These are phyloP conservation scores for Heterobasidion parviporum DNA, from an alignment of 1,284 basidiomycete genomes.

Conservation along the genomic window DNA sequence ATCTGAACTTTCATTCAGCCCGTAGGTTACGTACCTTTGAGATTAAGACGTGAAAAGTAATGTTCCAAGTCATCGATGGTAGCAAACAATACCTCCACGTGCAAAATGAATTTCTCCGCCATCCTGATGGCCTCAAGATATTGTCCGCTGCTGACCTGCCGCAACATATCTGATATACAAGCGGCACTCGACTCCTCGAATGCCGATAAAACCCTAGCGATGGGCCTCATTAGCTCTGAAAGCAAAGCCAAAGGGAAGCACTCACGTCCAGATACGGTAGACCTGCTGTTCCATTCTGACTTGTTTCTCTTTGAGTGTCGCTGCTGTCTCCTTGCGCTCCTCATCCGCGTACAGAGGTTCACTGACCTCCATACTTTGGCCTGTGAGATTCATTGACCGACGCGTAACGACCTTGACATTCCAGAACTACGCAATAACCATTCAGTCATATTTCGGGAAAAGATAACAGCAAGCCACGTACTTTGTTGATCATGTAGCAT, in stretches of 20 bases:
- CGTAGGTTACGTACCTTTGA: slow-evolving; percentile 62
- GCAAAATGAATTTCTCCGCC: slow-evolving; percentile 97
- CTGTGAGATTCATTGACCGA: slow-evolving; percentile 47
- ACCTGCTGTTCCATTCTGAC: slow-evolving; percentile 95
- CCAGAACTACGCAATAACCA: slow-evolving; percentile 69
- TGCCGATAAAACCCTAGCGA: slow-evolving; percentile 80
- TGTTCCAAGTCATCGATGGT: slow-evolving; percentile 95
- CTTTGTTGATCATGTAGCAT: slow-evolving; percentile 99
- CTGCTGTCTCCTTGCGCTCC: slow-evolving; percentile 74
- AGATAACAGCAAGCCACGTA: slow-evolving; percentile 23
- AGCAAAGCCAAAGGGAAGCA: slow-evolving; percentile 8
- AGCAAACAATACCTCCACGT: slow-evolving; percentile 96
- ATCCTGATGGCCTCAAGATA: slow-evolving; percentile 96
- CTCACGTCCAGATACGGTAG: slow-evolving; percentile 94
- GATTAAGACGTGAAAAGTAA: slow-evolving; percentile 74
- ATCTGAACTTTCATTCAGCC: background rate
- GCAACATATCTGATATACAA: slow-evolving; percentile 97
- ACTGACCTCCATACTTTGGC: slow-evolving; percentile 38
- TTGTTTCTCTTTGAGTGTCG: slow-evolving; percentile 88
- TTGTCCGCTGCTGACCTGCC: slow-evolving; percentile 93
- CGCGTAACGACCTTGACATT: slow-evolving; percentile 93
- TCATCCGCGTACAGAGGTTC: slow-evolving; percentile 61
- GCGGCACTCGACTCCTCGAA: slow-evolving; percentile 99
- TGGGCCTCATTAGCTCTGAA: background rate
- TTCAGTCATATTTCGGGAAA: background rate